Percentiles rank a stretch among this genome's conserved stretches.
These are phyloP conservation scores for Somion occarium DNA, from an alignment of 1,284 basidiomycete species.

Conservation along the genomic window DNA sequence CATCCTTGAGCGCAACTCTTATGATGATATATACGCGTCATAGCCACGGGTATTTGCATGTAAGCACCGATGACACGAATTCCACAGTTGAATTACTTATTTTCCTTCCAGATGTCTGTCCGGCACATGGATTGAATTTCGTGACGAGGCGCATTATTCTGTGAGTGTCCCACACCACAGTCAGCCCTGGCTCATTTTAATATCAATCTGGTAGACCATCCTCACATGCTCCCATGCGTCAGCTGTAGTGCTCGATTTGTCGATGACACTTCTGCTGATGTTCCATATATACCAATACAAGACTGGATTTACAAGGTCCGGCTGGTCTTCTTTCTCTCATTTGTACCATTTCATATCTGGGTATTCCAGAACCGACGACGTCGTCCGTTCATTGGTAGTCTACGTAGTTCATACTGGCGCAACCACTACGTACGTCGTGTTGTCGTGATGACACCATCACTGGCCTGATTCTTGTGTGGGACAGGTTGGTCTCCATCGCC, in stretches of 20 bases:
- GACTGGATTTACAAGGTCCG: slow-evolving; percentile 1
- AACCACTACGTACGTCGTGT: not conserved
- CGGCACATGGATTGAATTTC: too few species aligned
- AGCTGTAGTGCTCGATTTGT: not conserved
- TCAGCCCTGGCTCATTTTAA: not conserved
- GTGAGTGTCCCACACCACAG: too few species aligned
- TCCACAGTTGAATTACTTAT: not conserved
- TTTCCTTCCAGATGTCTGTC: too few species aligned
- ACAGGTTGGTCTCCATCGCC: not conserved
- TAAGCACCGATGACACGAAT: not conserved
- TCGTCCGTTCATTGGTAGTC: not conserved
- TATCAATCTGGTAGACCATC: not conserved
- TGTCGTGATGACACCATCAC: not conserved
- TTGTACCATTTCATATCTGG: not conserved
- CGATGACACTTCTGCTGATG: not conserved
- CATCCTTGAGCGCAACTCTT: not conserved
- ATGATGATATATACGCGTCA: too few species aligned
- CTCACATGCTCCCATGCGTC: not conserved
- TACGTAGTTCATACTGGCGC: slow-evolving; percentile 1
- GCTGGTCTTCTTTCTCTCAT: too few species aligned
- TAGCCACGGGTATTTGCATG: not conserved
- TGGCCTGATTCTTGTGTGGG: not conserved
- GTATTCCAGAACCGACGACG: not conserved
- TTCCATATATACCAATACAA: not conserved
- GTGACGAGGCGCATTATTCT: too few species aligned